Evolutionary conservation across 768 basidiomycete species (phyloP).

Genomic region (Harrya chromipes): DNA sequence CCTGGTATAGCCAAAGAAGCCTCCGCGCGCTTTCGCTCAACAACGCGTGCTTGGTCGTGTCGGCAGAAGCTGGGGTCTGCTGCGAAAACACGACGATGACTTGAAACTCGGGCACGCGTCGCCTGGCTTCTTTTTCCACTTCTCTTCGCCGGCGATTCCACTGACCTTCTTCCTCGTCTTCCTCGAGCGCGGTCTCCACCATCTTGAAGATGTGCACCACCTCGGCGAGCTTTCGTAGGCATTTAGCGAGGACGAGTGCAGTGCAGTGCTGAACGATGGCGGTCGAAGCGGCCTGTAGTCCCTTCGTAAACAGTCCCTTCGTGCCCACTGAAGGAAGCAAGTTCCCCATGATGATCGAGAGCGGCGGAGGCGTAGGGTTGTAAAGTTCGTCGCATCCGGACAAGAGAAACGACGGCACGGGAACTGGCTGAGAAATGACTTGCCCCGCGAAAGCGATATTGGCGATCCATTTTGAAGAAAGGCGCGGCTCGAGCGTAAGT

Average conservation of each 20-base stretch:
- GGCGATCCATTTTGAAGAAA: constrained; percentile 88
- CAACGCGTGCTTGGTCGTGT: constrained; percentile 50
- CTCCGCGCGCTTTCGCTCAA: constrained; percentile 79
- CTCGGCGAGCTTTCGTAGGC: constrained; percentile 63
- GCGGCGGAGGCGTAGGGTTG: constrained; percentile 72
- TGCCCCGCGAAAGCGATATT: constrained; percentile 82
- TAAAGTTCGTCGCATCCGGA: constrained; percentile 43
- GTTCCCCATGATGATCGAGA: constrained; percentile 69
- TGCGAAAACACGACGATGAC: constrained; percentile 84
- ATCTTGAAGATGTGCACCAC: constrained; percentile 49
- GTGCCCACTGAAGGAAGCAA: constrained; percentile 71
- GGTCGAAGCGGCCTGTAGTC: constrained; percentile 64
- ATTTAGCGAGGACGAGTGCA: constrained; percentile 73
- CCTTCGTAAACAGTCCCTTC: constrained; percentile 76
- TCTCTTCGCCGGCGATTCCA: constrained; percentile 70
- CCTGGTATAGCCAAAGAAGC: constrained; percentile 83
- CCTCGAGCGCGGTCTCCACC: constrained; percentile 54
- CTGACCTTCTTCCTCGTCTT: constrained; percentile 59
- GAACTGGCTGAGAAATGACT: constrained; percentile 75
- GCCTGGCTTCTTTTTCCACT: constrained; percentile 70
- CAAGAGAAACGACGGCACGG: constrained; percentile 59
- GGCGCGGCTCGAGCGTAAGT: constrained; percentile 78
- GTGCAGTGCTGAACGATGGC: constrained; percentile 81
- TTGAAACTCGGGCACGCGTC: constrained; percentile 81
- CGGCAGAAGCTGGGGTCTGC: constrained; percentile 33